Conservation (phyloP, 2,329 filamentous ascomycete species). For the Magnaporthiopsis poae region DNA sequence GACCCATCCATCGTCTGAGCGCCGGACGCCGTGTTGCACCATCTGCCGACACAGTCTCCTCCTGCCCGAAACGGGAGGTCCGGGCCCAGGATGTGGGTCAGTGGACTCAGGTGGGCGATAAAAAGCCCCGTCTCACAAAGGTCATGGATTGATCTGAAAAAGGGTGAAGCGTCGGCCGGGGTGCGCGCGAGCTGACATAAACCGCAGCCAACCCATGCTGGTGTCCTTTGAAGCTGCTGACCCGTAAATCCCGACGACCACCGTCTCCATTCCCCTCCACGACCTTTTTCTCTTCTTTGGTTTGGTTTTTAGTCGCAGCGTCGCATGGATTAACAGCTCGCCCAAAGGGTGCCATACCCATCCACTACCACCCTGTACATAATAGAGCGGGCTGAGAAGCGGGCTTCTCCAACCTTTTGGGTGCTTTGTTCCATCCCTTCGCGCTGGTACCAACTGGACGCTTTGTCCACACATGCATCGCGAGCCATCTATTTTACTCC, state of each 20-base stretch:
- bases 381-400: background rate
- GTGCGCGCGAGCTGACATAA: no score
- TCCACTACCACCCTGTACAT: background rate
- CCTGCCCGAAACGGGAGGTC: background rate
- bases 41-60: background rate
- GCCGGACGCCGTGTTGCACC: background rate
- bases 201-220: background rate
- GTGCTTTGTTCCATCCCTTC: background rate
- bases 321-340: background rate
- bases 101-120: background rate
- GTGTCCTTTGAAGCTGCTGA: background rate
- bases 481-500: background rate
- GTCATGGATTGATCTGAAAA: background rate
- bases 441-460: background rate
- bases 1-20: background rate
- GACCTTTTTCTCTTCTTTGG: background rate
- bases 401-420: background rate
- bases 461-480: background rate
- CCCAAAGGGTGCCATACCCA: background rate
- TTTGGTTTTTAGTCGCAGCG: background rate
- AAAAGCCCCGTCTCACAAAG: background rate
- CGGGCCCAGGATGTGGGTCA: background rate
- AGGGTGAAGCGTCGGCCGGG: background rate
- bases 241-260: background rate
- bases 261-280: no score